Conservation (phyloP, 2,329 filamentous ascomycete species). For the Sclerotiophoma versabilis region DNA sequence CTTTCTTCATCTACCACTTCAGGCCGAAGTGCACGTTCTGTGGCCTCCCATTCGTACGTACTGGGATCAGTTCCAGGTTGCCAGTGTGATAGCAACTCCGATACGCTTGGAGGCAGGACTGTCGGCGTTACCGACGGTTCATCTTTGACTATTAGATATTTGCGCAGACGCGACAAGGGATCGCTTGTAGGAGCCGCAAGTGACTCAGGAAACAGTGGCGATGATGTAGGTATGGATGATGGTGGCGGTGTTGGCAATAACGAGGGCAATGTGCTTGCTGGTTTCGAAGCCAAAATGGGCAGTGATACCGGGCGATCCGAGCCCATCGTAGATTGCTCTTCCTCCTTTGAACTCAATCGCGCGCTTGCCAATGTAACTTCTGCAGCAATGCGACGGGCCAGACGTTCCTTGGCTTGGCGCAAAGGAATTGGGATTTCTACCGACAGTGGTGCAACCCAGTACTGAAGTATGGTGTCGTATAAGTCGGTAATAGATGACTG, state of each 20-base stretch:
- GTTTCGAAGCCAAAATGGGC: slow-evolving; percentile 30
- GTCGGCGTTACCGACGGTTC: slow-evolving; percentile 2
- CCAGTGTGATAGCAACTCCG: slow-evolving; percentile 54
- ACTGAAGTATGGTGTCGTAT: slow-evolving; percentile 43
- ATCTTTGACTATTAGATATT: slow-evolving; percentile 47
- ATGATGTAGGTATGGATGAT: slow-evolving; percentile 28
- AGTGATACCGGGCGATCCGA: slow-evolving; percentile 25
- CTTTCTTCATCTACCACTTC: slow-evolving; percentile 44
- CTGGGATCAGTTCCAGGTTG: slow-evolving; percentile 45
- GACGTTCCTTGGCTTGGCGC: slow-evolving; percentile 40
- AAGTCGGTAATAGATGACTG: slow-evolving; percentile 30
- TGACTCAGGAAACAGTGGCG: slow-evolving; percentile 3
- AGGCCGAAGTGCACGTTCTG: slow-evolving; percentile 36
- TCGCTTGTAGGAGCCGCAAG: slow-evolving; percentile 4
- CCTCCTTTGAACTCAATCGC: slow-evolving; percentile 19
- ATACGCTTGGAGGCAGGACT: slow-evolving; percentile 42
- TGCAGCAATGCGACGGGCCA: slow-evolving; percentile 46
- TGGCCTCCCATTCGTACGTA: slow-evolving; percentile 52
- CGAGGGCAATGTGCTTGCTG: slow-evolving; percentile 14
- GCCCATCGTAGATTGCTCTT: slow-evolving; percentile 13
- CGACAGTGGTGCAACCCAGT: slow-evolving; percentile 43
- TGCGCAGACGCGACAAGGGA: slow-evolving; percentile 44
- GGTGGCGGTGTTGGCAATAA: slow-evolving; percentile 24
- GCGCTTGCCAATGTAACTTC: slow-evolving; percentile 48
- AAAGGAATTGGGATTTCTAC: slow-evolving; percentile 29